phyloP scores from a whole-genome alignment of 148 eudicot species.

The Tetragonia tetragonoides region DNA sequence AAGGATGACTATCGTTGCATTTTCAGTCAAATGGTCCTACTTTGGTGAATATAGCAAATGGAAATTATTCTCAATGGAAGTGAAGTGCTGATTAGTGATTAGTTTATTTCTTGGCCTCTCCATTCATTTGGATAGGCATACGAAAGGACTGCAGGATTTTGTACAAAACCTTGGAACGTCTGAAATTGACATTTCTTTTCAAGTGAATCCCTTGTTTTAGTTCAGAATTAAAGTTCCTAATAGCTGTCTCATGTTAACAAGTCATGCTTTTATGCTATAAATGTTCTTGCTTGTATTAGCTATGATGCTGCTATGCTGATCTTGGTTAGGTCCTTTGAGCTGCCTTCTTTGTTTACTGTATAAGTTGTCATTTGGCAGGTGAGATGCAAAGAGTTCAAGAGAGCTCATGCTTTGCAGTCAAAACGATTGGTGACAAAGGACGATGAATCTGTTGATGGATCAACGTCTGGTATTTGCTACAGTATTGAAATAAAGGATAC shows the following conservation, averaged over 20 bases:
- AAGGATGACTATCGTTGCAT: conserved; percentile 12
- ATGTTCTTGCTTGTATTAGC: neutral
- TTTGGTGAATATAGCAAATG: neutral
- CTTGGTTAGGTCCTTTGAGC: too few relatives aligned
- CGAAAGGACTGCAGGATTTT: neutral
- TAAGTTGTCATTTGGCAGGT: conserved; percentile 43
- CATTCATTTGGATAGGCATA: neutral
- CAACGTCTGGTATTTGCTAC: conserved; percentile 53
- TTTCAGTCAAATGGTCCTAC: neutral
- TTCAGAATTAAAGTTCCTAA: neutral
- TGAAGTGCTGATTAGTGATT: conserved; percentile 1
- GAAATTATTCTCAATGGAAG: neutral
- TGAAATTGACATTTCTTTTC: neutral
- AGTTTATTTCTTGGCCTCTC: neutral
- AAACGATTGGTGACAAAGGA: conserved; percentile 32
- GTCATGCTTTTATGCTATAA: neutral
- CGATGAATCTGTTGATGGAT: conserved; percentile 38
- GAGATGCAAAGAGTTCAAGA: conserved; percentile 77
- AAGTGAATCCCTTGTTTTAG: neutral
- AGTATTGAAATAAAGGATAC: conserved; percentile 77
- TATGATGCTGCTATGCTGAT: too few relatives aligned
- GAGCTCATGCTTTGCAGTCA: conserved; percentile 39
- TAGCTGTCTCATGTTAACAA: neutral
- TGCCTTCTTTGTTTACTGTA: conserved; percentile 2
- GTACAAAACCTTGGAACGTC: neutral